phyloP scores from a whole-genome alignment of 192 early-diverging fungal genomes.

The Gryganskiella cystojenkinii region DNA sequence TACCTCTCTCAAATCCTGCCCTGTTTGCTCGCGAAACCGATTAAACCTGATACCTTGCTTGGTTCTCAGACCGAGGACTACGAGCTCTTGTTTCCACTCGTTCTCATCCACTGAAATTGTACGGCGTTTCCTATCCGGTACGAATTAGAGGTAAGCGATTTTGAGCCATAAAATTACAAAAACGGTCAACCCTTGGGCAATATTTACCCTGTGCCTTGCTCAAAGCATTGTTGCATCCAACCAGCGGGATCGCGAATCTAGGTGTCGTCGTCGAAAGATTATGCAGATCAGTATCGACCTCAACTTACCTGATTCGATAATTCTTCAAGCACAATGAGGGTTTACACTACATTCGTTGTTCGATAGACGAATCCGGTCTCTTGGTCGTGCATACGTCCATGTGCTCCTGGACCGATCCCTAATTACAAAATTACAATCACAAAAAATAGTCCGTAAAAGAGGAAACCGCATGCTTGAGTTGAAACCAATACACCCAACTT shows the following conservation, averaged over 20 bases:
- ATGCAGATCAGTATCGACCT: no score
- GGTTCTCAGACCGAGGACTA: conserved; percentile 63
- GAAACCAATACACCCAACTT: no score
- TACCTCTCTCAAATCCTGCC: conserved; percentile 56
- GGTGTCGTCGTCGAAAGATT: no score
- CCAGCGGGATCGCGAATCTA: conserved; percentile 64
- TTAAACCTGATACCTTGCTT: conserved; percentile 50
- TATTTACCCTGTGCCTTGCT: conserved; percentile 57
- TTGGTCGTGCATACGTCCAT: conserved; percentile 57
- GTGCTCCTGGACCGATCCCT: conserved; percentile 67
- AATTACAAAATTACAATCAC: background rate
- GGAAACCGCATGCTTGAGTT: no score
- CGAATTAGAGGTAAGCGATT: conserved; percentile 12
- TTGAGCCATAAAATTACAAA: conserved; percentile 17
- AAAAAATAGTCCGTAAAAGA: no score
- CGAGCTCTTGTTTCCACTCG: conserved; percentile 51
- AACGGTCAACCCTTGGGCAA: background rate
- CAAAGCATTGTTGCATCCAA: conserved; percentile 60
- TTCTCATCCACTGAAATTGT: background rate
- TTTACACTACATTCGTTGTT: conserved; percentile 63
- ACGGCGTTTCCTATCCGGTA: conserved; percentile 3
- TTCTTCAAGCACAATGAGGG: no score
- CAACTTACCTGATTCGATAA: no score
- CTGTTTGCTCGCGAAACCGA: conserved; percentile 39
- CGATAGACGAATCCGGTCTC: conserved; percentile 26